Base-by-base conservation (phyloP, 768 basidiomycete species). In the Lactarius evosmus region DNA sequence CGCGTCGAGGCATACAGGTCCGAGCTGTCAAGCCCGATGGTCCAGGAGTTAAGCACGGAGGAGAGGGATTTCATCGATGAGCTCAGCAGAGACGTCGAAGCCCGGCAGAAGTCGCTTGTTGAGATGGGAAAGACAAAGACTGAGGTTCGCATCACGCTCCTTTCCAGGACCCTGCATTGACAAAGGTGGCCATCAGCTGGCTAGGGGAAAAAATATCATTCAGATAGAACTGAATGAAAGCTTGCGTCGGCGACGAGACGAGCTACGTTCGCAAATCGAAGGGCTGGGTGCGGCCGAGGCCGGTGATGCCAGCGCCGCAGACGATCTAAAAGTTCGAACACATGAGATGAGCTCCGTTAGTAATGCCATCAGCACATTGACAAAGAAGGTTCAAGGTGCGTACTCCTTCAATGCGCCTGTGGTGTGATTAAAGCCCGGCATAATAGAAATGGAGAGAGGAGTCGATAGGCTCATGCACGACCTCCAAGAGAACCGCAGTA, bases 151-250 rank as follows among this genome's bases (percentile, higher is more conserved):
- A 8, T 41, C 4, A 19, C 56, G 12, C 27, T 57, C 52, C 53
- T 56, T 40, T 14, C 17, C 52, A 22, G 34, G 17, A 29, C 34
- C 46, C 41, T n/a, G 11, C 27, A 38, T 58, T 61, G 36, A 69
- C 53, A 30, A 57, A 61, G 49, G n/a, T 9, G n/a, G 27, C 38
- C 40, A 7, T 27, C 68, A 92, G 89, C 75, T 93, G 67, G 86
- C 91, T 44, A 82, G 85, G 14, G 81, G 80, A 67, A 94, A 92
- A 76, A 91, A 89, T 71, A 75, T 87, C 4, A 75, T 97, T 32
- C 94, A 97, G 72, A 95, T 97, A 59, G 96, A 98, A 73, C 80
- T 98, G 53, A 93, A 90, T 67, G 97, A 99, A 74, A 87, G 87
- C 69, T 80, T 98, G 16, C 82, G 86, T 25, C 84, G 95, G 8